Conservation (phyloP, 139 green algal species). For the Auxenochlorella protothecoides region DNA sequence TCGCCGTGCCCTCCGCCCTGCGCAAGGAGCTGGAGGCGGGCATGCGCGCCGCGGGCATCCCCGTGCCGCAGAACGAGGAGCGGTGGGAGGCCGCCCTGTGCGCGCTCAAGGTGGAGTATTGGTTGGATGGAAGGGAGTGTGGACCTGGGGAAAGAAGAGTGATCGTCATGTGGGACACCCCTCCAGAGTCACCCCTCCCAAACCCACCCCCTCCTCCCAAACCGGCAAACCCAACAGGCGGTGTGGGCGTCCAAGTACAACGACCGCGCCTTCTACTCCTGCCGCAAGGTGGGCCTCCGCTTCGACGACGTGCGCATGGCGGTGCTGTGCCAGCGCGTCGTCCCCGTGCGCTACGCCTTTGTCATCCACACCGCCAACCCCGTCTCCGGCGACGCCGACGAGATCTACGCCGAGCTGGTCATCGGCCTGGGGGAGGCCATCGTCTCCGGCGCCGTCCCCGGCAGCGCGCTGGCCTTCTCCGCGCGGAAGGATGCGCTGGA, state of each 20-base stretch:
- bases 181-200: too few species aligned
- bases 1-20: slow-evolving; percentile 47
- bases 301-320: slow-evolving; percentile 94
- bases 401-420: slow-evolving; percentile 96
- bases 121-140: too few species aligned
- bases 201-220: too few species aligned
- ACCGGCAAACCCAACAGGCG: slow-evolving; percentile 3
- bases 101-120: slow-evolving; percentile 42
- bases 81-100: slow-evolving; percentile 56
- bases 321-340: slow-evolving; percentile 72
- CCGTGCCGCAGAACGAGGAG: slow-evolving; percentile 54
- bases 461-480: slow-evolving; percentile 72
- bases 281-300: slow-evolving; percentile 72
- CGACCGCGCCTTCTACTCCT: slow-evolving; percentile 73
- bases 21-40: slow-evolving; percentile 39
- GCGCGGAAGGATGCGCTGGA: slow-evolving; percentile 43
- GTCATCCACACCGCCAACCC: slow-evolving; percentile 99
- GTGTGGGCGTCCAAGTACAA: slow-evolving; percentile 99
- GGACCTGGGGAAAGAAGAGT: too few species aligned
- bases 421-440: slow-evolving; percentile 89
- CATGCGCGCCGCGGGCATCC: slow-evolving; percentile 66
- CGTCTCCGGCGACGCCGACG: slow-evolving; percentile 43
- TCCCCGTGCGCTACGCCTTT: slow-evolving; percentile 92
- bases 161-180: too few species aligned
- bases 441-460: slow-evolving; percentile 86